These are phyloP conservation scores for Anacardium occidentale DNA, from an alignment of 345 rosid species.

Conservation along the genomic window DNA sequence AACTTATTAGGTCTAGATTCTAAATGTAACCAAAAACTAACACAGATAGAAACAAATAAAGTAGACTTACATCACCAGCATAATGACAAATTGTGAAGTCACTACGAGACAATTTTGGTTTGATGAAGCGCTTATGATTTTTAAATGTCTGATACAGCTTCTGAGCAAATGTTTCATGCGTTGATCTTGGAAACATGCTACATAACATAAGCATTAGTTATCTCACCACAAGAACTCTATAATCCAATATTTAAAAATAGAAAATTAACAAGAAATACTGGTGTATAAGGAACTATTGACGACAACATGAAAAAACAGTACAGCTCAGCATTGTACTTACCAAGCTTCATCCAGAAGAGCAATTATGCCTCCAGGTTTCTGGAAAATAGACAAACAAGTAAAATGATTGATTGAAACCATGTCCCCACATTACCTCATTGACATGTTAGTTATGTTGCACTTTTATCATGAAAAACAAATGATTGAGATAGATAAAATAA, in stretches of 20 bases:
- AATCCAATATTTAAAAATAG: neutral
- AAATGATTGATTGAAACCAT: neutral
- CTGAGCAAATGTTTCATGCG: conserved; percentile 97
- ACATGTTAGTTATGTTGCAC: neutral
- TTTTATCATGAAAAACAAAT: neutral
- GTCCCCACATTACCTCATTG: neutral
- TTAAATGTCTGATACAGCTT: conserved; percentile 95
- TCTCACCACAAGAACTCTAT: conserved; percentile 20
- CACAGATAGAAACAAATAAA: conserved; percentile 17
- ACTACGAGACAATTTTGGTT: conserved; percentile 91
- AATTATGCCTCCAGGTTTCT: conserved; percentile 99
- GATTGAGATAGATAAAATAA: neutral
- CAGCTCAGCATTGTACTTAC: conserved; percentile 43
- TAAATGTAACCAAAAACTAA: conserved; percentile 11
- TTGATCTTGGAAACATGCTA: conserved; percentile 99
- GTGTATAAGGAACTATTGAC: neutral
- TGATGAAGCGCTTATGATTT: conserved; percentile 84
- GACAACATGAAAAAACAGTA: conserved; percentile 4
- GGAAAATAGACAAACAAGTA: conserved; percentile 31
- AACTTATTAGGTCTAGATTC: conserved; percentile 14
- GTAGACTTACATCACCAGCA: conserved; percentile 91
- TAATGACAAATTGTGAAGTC: conserved; percentile 98
- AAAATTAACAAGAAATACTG: conserved; percentile 2
- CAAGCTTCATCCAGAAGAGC: conserved; percentile 99
- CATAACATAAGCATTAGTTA: conserved; percentile 31